Conservation (phyloP, 2,329 filamentous ascomycete species). For the Didymella exigua region DNA sequence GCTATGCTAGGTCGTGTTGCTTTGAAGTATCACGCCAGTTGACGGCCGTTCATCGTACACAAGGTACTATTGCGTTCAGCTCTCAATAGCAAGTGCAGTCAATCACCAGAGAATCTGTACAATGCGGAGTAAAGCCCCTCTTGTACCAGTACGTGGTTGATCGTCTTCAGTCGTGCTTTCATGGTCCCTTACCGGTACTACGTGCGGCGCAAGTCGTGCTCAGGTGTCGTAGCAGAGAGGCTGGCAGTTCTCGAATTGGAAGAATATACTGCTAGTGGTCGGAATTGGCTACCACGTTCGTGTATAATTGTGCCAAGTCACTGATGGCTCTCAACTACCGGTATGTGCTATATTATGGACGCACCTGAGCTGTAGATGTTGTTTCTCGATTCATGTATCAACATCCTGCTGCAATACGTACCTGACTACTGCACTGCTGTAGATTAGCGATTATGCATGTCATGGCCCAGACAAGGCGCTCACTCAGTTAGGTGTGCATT, state of each 20-base stretch:
- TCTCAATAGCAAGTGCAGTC: neutral
- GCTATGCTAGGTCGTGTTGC: too few relatives aligned
- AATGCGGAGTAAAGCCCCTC: neutral
- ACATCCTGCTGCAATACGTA: neutral
- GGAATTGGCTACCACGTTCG: slow-evolving; percentile 4
- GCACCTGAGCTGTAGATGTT: too few relatives aligned
- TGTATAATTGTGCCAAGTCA: neutral
- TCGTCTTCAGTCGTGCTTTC: neutral
- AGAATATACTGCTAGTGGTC: neutral
- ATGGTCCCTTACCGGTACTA: slow-evolving; percentile 8
- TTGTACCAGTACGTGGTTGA: neutral
- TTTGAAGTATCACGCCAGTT: neutral
- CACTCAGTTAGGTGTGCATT: neutral
- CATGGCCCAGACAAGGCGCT: neutral
- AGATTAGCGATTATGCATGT: neutral
- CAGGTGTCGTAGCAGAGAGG: neutral
- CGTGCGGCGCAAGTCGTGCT: slow-evolving; percentile 2
- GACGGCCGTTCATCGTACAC: neutral
- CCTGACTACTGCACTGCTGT: neutral
- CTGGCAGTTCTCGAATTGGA: neutral
- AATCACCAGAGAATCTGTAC: neutral
- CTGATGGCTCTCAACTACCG: neutral
- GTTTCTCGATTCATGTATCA: neutral
- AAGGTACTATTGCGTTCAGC: slow-evolving; percentile 2
- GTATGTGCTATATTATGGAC: neutral